Evolutionary conservation across 2,329 filamentous ascomycete genomes (phyloP).

Genomic region (Remersonia thermophila): DNA sequence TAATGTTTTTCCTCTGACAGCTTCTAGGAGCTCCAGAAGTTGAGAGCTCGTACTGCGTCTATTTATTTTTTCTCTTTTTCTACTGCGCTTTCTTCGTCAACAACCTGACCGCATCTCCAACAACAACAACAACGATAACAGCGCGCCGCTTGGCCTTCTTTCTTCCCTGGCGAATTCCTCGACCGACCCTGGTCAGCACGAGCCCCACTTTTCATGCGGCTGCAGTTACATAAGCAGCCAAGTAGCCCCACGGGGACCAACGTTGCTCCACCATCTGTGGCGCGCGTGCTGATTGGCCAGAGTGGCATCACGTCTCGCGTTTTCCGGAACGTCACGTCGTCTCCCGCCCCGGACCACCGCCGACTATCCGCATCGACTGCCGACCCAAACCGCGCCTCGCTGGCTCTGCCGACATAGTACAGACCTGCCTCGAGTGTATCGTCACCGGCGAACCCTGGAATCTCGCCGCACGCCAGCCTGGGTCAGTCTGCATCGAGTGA

Average conservation of each 20-base stretch:
- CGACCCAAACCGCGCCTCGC: conserved; percentile 10
- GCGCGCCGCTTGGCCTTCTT: too few species aligned
- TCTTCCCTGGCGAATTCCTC: not conserved
- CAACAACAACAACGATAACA: too few species aligned
- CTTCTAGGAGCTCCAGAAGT: too few species aligned
- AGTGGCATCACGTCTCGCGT: conserved; percentile 15
- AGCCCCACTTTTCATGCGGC: conserved; percentile 5
- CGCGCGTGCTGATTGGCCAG: conserved; percentile 11
- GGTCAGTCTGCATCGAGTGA: conserved; percentile 13
- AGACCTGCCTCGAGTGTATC: not conserved
- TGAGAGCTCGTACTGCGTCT: too few species aligned
- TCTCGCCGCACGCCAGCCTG: conserved; percentile 7
- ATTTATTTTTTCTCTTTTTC: too few species aligned
- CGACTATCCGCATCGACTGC: conserved; percentile 9
- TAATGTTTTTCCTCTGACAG: too few species aligned
- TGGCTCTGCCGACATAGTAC: not conserved
- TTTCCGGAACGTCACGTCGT: conserved; percentile 19
- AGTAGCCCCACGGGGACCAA: not conserved
- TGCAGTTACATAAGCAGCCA: conserved; percentile 12
- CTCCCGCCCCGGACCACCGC: conserved; percentile 7
- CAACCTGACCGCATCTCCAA: too few species aligned
- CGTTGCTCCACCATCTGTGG: conserved; percentile 3
- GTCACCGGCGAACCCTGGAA: conserved; percentile 8
- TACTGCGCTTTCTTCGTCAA: too few species aligned
- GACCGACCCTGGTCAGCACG: conserved; percentile 3